Percentiles rank a stretch among this genome's conserved stretches.
phyloP scores from a whole-genome alignment of 495 filamentous ascomycete species.

The Penicillium malachiteum region DNA sequence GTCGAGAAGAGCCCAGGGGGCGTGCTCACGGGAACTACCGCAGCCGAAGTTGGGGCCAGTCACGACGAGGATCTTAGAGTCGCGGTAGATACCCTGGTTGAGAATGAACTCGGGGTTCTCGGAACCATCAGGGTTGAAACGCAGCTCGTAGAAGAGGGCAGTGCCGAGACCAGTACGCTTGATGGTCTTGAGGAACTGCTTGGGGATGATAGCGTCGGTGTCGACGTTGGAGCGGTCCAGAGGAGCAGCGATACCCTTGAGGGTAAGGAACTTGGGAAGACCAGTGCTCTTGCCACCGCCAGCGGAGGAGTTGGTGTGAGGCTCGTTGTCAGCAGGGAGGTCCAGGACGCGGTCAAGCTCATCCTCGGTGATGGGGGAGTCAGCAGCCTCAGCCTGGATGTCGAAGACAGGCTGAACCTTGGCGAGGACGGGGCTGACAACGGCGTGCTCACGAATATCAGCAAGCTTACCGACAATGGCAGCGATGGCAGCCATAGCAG shows the following conservation, averaged over 20 bases:
- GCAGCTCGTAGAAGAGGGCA: slow-evolving; percentile 82
- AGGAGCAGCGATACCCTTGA: slow-evolving; percentile 86
- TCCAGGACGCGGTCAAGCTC: slow-evolving; percentile 76
- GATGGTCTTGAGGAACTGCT: slow-evolving; percentile 99
- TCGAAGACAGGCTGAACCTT: slow-evolving; percentile 55
- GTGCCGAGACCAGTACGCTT: slow-evolving; percentile 91
- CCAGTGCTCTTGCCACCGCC: slow-evolving; percentile 53
- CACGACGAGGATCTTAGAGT: slow-evolving; percentile 87
- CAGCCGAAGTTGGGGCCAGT: slow-evolving; percentile 96
- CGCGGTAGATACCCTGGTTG: slow-evolving; percentile 84
- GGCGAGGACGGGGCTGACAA: slow-evolving; percentile 55
- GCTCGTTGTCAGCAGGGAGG: slow-evolving; percentile 66
- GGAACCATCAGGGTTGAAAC: slow-evolving; percentile 69
- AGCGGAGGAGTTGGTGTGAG: slow-evolving; percentile 56
- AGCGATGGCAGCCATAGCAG: slow-evolving; percentile 91
- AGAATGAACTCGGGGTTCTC: slow-evolving; percentile 83
- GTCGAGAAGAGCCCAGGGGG: slow-evolving; percentile 94
- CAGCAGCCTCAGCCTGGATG: slow-evolving; percentile 58
- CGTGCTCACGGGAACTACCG: slow-evolving; percentile 90
- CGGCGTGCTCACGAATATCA: slow-evolving; percentile 79
- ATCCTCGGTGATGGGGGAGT: slow-evolving; percentile 74
- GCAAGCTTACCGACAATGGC: slow-evolving; percentile 87
- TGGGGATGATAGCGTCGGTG: slow-evolving; percentile 98
- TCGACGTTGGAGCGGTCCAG: slow-evolving; percentile 89
- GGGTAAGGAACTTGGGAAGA: slow-evolving; percentile 75